Base-by-base conservation (phyloP, 176 grass and related monocot species). In the Neostapfia colusana region DNA sequence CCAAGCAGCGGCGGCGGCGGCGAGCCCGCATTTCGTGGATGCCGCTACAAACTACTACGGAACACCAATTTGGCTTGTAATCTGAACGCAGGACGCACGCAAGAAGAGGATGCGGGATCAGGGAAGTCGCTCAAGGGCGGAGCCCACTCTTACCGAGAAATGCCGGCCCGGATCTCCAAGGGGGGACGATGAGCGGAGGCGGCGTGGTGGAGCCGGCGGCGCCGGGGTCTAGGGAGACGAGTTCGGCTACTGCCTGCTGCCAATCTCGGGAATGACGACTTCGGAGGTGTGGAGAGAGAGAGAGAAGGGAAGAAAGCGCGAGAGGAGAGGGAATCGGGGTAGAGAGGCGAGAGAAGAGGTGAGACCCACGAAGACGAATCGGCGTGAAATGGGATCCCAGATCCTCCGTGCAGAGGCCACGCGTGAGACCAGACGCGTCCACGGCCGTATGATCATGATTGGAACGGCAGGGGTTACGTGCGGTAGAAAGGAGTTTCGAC, bases 281-380 rank as follows among this genome's bases (percentile, higher is more conserved):
- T 43, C 39, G 58, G 63, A 49, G 72, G 67, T 5, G 59, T 62
- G 26, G 43, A 21, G 39, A n/a, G 45, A 18, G 40, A 62, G 56
- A 16, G 24, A 26, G 23, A 26, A 37, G 14, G 24, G 9, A 23
- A n/a, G 20, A 18, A 31, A 9, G 21, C 31, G 38, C n/a, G 24
- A 53, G 8, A 42, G 23, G 64, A 61, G 75, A 62, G 73, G 55
- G 69, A 49, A 50, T 0, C 10, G 16, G 10, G 28, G 27, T 42
- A 28, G 49, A 44, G 37, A 65, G 67, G 64, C 20, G 2, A 0
- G 8, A 69, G 21, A 74, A 15, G 17, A 12, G 76, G 27, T 58
- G 69, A 65, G 46, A 17, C 85, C 65, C 84, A 77, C 72, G 73
- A 82, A 72, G 73, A 78, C 67, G 85, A 87, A 77, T 82, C 79